phyloP scores from a whole-genome alignment of 257 asterid species.

The Solanum infundibuliforme region DNA sequence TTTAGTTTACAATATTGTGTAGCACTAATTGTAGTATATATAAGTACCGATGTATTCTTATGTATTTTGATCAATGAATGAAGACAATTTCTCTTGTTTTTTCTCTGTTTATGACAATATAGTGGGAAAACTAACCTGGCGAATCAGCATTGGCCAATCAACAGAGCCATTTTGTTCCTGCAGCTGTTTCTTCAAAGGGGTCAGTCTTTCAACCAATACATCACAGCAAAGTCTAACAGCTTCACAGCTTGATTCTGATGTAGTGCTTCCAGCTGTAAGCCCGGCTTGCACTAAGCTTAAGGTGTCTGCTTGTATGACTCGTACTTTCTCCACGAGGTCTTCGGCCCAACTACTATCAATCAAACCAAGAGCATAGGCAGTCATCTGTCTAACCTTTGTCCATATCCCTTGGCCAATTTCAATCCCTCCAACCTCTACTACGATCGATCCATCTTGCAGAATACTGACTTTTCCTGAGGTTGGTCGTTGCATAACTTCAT shows the following conservation, averaged over 20 bases:
- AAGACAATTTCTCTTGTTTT: not conserved
- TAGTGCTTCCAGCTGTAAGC: constrained; percentile 61
- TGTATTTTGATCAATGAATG: not conserved
- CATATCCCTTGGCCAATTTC: constrained; percentile 76
- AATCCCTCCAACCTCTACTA: constrained; percentile 72
- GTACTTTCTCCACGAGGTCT: constrained; percentile 45
- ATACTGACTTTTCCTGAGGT: constrained; percentile 65
- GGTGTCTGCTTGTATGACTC: constrained; percentile 69
- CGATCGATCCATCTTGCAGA: constrained; percentile 51
- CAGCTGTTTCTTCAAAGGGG: constrained; percentile 34
- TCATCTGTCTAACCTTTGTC: constrained; percentile 63
- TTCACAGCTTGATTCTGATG: constrained; percentile 74
- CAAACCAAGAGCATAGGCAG: constrained; percentile 52
- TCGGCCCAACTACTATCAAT: constrained; percentile 35
- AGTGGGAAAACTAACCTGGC: constrained; percentile 28
- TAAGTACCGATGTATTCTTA: not conserved
- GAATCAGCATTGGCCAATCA: constrained; percentile 50
- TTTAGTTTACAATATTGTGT: too few relatives aligned
- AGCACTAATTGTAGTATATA: too few relatives aligned
- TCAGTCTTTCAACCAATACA: constrained; percentile 46
- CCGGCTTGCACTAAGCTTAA: constrained; percentile 66
- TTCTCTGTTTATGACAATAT: not conserved
- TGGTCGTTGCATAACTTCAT: constrained; percentile 22
- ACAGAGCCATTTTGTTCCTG: constrained; percentile 40
- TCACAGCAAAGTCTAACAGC: constrained; percentile 60